Percentiles rank a stretch among this genome's conserved stretches.
These are phyloP conservation scores for Francoa sonchifolia DNA, from an alignment of 441 rosid species.

Conservation along the genomic window DNA sequence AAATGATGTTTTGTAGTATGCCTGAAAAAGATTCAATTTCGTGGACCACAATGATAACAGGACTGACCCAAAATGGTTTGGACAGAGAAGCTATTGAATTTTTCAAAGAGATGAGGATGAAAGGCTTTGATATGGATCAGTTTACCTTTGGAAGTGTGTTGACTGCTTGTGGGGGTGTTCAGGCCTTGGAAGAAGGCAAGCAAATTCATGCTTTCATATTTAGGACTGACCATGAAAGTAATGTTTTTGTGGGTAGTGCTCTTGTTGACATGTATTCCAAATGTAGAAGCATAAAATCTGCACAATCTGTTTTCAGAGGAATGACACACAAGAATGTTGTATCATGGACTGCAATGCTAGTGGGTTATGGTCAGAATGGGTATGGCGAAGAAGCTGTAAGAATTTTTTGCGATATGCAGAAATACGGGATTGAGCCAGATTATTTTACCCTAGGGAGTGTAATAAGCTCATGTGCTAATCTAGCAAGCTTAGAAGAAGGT, in stretches of 20 bases:
- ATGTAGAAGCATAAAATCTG: slow-evolving; percentile 44
- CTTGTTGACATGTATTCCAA: slow-evolving; percentile 93
- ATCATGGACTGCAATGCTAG: slow-evolving; percentile 93
- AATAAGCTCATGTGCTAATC: slow-evolving; percentile 85
- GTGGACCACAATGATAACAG: slow-evolving; percentile 86
- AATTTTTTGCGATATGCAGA: slow-evolving; percentile 56
- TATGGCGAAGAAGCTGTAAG: slow-evolving; percentile 66
- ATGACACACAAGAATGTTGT: slow-evolving; percentile 70
- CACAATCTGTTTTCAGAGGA: slow-evolving; percentile 49
- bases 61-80: slow-evolving; percentile 57
- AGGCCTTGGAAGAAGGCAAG: slow-evolving; percentile 52
- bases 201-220: slow-evolving; percentile 55
- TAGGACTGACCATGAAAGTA: slow-evolving; percentile 41
- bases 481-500: slow-evolving; percentile 84
- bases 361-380: slow-evolving; percentile 83
- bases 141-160: slow-evolving; percentile 74
- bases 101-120: slow-evolving; percentile 53
- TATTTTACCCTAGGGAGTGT: slow-evolving; percentile 75
- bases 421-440: slow-evolving; percentile 69
- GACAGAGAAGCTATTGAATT: slow-evolving; percentile 46
- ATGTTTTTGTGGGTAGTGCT: slow-evolving; percentile 77
- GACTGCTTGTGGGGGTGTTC: slow-evolving; percentile 65
- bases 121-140: slow-evolving; percentile 63
- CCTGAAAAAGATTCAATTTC: slow-evolving; percentile 65
- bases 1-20: slow-evolving; percentile 42